These are phyloP conservation scores for Candida oleophila DNA, from an alignment of 805 yeast species.

Conservation along the genomic window DNA sequence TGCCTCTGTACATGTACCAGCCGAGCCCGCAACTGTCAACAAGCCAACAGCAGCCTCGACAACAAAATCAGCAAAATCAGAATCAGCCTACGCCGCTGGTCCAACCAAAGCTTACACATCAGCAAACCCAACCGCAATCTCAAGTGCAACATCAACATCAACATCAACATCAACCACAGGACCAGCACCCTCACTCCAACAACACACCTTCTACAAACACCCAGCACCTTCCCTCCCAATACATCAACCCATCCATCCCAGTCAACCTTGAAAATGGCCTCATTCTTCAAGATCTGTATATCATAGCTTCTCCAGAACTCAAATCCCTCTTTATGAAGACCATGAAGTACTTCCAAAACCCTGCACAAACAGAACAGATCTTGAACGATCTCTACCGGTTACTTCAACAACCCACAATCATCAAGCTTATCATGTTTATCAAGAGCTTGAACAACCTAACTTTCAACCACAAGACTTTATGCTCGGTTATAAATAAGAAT, in stretches of 20 bases:
- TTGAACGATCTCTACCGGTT: conserved; percentile 25
- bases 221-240: neutral
- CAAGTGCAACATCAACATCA: conserved; percentile 13
- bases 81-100: conserved; percentile 8
- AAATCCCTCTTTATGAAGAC: conserved; percentile 49
- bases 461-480: conserved; percentile 39
- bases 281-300: conserved; percentile 51
- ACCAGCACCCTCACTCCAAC: neutral
- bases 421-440: conserved; percentile 35
- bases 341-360: conserved; percentile 50
- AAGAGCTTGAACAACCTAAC: conserved; percentile 41
- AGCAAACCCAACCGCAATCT: conserved; percentile 12
- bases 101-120: conserved; percentile 7
- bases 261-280: conserved; percentile 63
- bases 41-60: conserved; percentile 10
- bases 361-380: conserved; percentile 24
- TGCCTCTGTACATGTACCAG: conserved; percentile 2
- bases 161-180: conserved; percentile 11
- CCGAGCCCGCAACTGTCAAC: conserved; percentile 4
- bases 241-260: conserved; percentile 4
- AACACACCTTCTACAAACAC: neutral
- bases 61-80: conserved; percentile 7
- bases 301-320: conserved; percentile 59
- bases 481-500: conserved; percentile 56
- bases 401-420: conserved; percentile 25